Evolutionary conservation across 1,284 basidiomycete genomes (phyloP).

Genomic region (Schizophyllum amplum): DNA sequence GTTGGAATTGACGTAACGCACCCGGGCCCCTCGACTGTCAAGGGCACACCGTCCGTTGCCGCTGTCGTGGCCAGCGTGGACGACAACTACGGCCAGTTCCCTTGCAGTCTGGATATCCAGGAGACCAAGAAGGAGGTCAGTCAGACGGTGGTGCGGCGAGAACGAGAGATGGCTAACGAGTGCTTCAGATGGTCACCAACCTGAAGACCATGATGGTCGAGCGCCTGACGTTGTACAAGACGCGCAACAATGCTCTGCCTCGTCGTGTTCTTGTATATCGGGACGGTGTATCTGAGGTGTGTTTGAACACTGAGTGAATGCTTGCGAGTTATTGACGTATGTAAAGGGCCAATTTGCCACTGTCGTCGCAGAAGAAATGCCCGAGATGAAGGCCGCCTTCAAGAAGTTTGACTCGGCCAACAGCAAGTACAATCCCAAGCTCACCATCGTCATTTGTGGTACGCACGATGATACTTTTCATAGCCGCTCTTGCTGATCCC

Average conservation of each 20-base stretch:
- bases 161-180: background rate
- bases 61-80: constrained; percentile 74
- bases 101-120: constrained; percentile 65
- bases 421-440: constrained; percentile 48
- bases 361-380: constrained; percentile 59
- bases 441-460: constrained; percentile 68
- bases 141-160: constrained; percentile 11
- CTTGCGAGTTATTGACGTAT: constrained; percentile 1
- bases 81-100: constrained; percentile 53
- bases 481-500: too few species aligned
- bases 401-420: constrained; percentile 33
- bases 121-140: constrained; percentile 67
- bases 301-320: background rate
- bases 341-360: constrained; percentile 62
- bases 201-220: constrained; percentile 63
- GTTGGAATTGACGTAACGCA: constrained; percentile 83
- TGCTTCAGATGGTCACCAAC: constrained; percentile 58
- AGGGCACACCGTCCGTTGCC: constrained; percentile 64
- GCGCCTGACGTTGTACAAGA: constrained; percentile 46
- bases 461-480: too few species aligned
- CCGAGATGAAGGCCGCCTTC: constrained; percentile 54
- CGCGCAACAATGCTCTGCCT: constrained; percentile 42
- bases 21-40: constrained; percentile 49
- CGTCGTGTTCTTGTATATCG: constrained; percentile 65
- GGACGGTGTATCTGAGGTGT: constrained; percentile 70